These are phyloP conservation scores for Emergomyces orientalis DNA, from an alignment of 2,329 filamentous ascomycete genomes.

Conservation along the genomic window DNA sequence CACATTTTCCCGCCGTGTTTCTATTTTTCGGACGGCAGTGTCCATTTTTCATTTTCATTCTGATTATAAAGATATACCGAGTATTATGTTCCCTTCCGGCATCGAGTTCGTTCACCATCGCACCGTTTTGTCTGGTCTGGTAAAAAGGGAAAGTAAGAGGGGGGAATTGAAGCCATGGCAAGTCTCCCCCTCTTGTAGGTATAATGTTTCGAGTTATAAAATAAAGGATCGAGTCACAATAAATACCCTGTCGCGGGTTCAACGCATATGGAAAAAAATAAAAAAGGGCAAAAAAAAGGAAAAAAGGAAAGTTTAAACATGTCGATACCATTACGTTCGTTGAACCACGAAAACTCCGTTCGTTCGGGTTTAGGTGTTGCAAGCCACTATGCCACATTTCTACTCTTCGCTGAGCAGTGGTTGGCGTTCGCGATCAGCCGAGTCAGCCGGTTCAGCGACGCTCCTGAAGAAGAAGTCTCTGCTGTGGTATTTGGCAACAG, in stretches of 20 bases:
- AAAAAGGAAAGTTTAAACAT: neutral
- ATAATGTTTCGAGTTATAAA: neutral
- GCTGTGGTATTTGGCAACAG: constrained; percentile 26
- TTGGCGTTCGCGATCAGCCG: constrained; percentile 45
- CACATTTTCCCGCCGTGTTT: too few species aligned
- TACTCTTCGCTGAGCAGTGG: constrained; percentile 42
- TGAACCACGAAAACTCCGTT: neutral
- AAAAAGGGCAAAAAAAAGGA: neutral
- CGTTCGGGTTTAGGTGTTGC: neutral
- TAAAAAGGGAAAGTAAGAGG: neutral
- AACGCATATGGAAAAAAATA: too few species aligned
- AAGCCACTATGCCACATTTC: neutral
- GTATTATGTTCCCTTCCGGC: too few species aligned
- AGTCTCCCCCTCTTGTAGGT: neutral
- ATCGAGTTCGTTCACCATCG: too few species aligned
- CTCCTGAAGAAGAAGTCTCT: constrained; percentile 30
- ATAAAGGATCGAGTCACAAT: neutral
- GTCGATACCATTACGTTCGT: neutral
- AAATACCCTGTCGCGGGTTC: neutral
- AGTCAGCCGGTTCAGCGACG: constrained; percentile 25
- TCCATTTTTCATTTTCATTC: too few species aligned
- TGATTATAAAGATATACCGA: too few species aligned
- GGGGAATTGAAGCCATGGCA: neutral
- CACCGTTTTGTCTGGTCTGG: too few species aligned
- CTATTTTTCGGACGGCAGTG: too few species aligned